phyloP scores from a whole-genome alignment of 176 grass and related monocot species.

The Carex cristatella region DNA sequence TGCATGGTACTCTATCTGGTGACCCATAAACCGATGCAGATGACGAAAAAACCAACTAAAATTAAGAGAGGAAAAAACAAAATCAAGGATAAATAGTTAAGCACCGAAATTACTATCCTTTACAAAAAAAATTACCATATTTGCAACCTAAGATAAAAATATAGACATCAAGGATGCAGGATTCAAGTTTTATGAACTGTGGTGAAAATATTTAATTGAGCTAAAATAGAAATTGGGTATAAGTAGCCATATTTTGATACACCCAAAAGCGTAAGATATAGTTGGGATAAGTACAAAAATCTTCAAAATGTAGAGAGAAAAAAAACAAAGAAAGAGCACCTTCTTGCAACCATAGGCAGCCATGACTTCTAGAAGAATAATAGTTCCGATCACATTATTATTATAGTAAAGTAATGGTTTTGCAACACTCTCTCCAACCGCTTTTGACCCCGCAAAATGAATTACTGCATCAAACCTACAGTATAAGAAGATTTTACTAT shows the following conservation, averaged over 20 bases:
- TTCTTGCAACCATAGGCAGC: conserved; percentile 85
- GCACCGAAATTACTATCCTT: not conserved
- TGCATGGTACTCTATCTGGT: conserved; percentile 84
- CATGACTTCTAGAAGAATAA: conserved; percentile 98
- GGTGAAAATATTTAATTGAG: not conserved
- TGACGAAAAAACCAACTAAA: conserved; percentile 92
- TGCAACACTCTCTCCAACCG: conserved; percentile 89
- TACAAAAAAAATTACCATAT: no score
- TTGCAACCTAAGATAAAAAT: not conserved
- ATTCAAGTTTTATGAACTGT: not conserved
- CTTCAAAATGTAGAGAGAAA: not conserved
- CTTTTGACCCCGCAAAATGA: conserved; percentile 93
- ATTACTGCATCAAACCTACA: conserved; percentile 94
- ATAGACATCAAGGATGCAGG: not conserved
- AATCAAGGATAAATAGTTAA: not conserved
- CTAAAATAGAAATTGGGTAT: not conserved
- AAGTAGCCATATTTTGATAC: not conserved
- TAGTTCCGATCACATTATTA: conserved; percentile 72
- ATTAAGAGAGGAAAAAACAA: conserved; percentile 23
- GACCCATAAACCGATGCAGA: conserved; percentile 94
- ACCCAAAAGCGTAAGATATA: not conserved
- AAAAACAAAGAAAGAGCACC: conserved; percentile 36
- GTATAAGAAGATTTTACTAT: not conserved
- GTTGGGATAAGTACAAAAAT: not conserved
- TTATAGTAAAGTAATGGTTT: conserved; percentile 95